A percentile compares a stretch with the other conserved stretches of the same genome.
Evolutionary conservation across 208 protist species (phyloP).

Genomic region (Wallacemonas collosoma): DNA sequence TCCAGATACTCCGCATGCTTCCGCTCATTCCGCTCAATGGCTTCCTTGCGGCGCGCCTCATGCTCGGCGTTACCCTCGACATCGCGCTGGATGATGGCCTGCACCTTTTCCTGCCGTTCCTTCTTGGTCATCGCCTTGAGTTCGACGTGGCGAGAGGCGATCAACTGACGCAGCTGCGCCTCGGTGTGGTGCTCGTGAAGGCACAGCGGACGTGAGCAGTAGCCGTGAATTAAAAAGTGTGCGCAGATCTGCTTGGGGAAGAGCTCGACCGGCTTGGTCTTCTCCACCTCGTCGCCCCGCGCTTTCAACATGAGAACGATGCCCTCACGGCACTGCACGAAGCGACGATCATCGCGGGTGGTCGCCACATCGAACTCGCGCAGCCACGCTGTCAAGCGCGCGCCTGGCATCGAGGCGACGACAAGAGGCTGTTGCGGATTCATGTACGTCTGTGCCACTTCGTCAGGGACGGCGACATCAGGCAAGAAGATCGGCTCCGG

Average conservation of each 20-base stretch:
- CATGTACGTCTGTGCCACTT: slow-evolving; percentile 70
- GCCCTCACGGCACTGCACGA: slow-evolving; percentile 73
- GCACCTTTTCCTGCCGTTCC: slow-evolving; percentile 70
- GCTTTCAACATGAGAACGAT: slow-evolving; percentile 86
- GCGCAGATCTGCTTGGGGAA: slow-evolving; percentile 84
- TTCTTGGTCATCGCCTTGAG: slow-evolving; percentile 81
- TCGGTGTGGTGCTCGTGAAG: slow-evolving; percentile 86
- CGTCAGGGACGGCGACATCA: slow-evolving; percentile 49
- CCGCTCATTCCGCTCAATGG: slow-evolving; percentile 22
- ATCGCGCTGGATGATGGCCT: slow-evolving; percentile 62
- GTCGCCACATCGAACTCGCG: slow-evolving; percentile 61
- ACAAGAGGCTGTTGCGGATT: slow-evolving; percentile 67
- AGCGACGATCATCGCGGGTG: slow-evolving; percentile 53
- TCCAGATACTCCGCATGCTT: slow-evolving; percentile 17
- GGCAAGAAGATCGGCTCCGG: slow-evolving; percentile 58
- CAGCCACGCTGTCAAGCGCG: slow-evolving; percentile 84
- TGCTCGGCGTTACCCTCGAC: slow-evolving; percentile 48
- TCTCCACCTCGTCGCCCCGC: slow-evolving; percentile 61
- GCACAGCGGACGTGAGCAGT: slow-evolving; percentile 80
- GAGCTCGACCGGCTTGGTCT: slow-evolving; percentile 87
- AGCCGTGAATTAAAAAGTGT: slow-evolving; percentile 84
- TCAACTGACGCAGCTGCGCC: slow-evolving; percentile 69
- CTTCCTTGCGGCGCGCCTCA: slow-evolving; percentile 40
- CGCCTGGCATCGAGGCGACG: slow-evolving; percentile 79
- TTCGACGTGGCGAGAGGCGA: slow-evolving; percentile 75